A percentile compares a stretch with the other conserved stretches of the same genome.
Evolutionary conservation across 352 stramenopile genomes (phyloP).

Genomic region (Phytophthora fragariae): DNA sequence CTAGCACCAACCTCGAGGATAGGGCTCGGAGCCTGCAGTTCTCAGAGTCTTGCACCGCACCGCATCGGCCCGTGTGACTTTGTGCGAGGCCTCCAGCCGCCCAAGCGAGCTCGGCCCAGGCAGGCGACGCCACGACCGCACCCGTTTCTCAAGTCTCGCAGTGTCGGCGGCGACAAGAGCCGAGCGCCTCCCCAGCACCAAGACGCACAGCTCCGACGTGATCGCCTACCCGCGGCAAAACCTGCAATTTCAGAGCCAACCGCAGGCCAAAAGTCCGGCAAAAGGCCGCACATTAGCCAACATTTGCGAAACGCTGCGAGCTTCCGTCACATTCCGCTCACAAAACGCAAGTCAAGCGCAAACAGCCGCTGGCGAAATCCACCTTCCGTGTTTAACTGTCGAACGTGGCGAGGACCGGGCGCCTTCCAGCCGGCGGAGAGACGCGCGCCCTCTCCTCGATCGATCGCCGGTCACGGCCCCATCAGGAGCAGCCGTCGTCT

Average conservation of each 20-base stretch:
- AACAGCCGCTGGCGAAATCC: constrained; percentile 16
- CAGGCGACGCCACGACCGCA: constrained; percentile 9
- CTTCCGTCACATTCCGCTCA: constrained; percentile 23
- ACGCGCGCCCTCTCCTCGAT: constrained; percentile 9
- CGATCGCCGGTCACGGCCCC: constrained; percentile 24
- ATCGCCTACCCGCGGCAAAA: background rate
- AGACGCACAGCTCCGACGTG: background rate
- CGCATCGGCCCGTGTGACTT: constrained; percentile 22
- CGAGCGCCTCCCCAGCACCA: background rate
- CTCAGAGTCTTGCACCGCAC: background rate
- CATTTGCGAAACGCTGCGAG: constrained; percentile 22
- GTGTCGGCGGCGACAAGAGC: constrained; percentile 5
- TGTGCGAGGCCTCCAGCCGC: constrained; percentile 14
- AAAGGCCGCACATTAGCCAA: constrained; percentile 20
- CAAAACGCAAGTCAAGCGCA: constrained; percentile 22
- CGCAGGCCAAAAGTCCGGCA: constrained; percentile 10
- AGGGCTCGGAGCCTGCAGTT: constrained; percentile 5
- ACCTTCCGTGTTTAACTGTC: constrained; percentile 23
- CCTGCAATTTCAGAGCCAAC: background rate
- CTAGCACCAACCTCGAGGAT: constrained; percentile 1
- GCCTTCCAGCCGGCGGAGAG: constrained; percentile 11
- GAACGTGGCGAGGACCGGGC: constrained; percentile 13
- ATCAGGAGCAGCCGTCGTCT: constrained; percentile 30
- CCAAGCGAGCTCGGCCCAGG: constrained; percentile 6
- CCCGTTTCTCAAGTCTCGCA: constrained; percentile 1